Base-by-base conservation (phyloP, 768 basidiomycete species). In the Boletus subparvulus region DNA sequence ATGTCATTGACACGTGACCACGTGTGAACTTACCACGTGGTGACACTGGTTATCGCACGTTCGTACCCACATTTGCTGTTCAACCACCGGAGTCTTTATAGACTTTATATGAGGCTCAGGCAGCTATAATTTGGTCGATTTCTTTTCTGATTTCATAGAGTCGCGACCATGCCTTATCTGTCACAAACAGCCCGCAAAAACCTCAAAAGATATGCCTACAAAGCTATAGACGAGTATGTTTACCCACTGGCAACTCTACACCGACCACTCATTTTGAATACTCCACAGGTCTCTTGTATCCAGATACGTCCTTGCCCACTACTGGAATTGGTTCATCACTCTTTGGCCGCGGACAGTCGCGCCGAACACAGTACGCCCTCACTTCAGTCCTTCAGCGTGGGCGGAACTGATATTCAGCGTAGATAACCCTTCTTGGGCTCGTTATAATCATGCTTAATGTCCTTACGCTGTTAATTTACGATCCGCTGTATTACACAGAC, bases 371-470 rank as follows among this genome's bases (percentile, higher is more conserved):
- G 94, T 95, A 65, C 54, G 87, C 77, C 28, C 7, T 46, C 52
- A 7, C 30, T 17, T 35, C 6, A 28, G 16, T 33, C 4, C 10
- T 19, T 46, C 9, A 13, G 7, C 6, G 24, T 6, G 36, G 6
- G 13, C 0, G 7, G 19, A 43, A 21, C 36, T 61, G 28, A 61
- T 21, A 48, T 50, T 12, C 26, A 17, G 13, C 11, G n/a, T 54
- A 97, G 94, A 96, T 98, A 65, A 98, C 94, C 2, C 79, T 95
- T 28, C 83, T 86, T 0, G 97, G 97, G 19, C 82, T 98, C 1
- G 73, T 69, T 24, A 85, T 97, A 54, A 88, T 98, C 59, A 75
- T 89, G 56, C 58, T 89, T 67, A 98, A 99, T 75, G 89, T 98
- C 61, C 69, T 80, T 49, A 94, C 94, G 1, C 71, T 98, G 61